Evolutionary conservation across 495 filamentous ascomycete genomes (phyloP), one percentile per base, ranked within the genome.

Genomic region (Cairneyella variabilis): DNA sequence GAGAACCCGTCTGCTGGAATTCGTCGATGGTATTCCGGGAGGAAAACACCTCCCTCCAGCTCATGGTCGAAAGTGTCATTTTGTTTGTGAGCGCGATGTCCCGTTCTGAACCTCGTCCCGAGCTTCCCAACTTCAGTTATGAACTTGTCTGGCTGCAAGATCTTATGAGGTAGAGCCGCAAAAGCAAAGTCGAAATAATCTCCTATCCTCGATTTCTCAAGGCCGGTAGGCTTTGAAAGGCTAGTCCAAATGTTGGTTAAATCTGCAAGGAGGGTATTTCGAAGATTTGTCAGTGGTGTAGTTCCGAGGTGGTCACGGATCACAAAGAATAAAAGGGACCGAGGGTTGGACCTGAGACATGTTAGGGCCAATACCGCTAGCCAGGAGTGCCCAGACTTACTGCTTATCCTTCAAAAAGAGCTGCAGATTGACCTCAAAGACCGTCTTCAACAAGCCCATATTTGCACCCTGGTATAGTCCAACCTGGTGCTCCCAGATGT

Each of bases 101-200:
- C 91, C 56, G 89, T 79, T 22, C 86, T 76, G 69, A 98, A 98
- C 23, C 93, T 80, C 22, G 79, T 78, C 16, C 89, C 83, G 10
- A 98, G 78, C 60, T 85, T 89, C 58, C 84, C 79, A 3, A 90
- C 83, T 62, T 95, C 92, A 16, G 78, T 66, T 20, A 88, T 74
- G 63, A 98, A 98, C 64, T 88, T 86, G n/a, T 96, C 90, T 7
- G 91, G 90, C 63, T 97, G 91, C 50, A 97, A 81, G 37, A 95
- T 87, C 74, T 98, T 98, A 71, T 98, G 93, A 17, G 93, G 95
- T 18, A 98, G 78, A 7, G 93, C 89, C 44, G 90, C 88, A 63
- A 98, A 98, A 58, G 91, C 90, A 68, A 97, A 97, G 70, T 98
- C 93, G 63, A 98, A 98, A 69, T 97, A 97, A 59, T 98, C 92